Conservation (phyloP, 2,329 filamentous ascomycete species). For the Akanthomyces uredinophilus region DNA sequence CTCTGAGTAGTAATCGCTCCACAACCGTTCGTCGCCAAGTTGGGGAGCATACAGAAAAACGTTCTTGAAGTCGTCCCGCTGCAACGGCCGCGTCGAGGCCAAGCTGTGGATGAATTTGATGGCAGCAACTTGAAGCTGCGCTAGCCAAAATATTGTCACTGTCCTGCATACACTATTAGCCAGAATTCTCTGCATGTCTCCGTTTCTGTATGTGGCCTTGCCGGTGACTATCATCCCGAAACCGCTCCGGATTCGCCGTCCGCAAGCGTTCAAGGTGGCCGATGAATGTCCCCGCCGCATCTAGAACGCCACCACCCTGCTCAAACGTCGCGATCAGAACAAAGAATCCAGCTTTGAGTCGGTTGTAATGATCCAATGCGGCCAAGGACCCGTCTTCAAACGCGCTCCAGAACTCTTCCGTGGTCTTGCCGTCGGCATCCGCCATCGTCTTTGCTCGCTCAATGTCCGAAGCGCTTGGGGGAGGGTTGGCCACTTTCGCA, state of each 20-base stretch:
- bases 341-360: slow-evolving; percentile 29
- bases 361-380: slow-evolving; percentile 30
- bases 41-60: slow-evolving; percentile 23
- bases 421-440: slow-evolving; percentile 12
- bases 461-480: not conserved
- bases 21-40: slow-evolving; percentile 28
- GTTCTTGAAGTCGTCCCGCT: slow-evolving; percentile 19
- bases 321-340: slow-evolving; percentile 26
- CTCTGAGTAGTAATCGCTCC: slow-evolving; percentile 29
- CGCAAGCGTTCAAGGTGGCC: slow-evolving; percentile 23
- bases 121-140: slow-evolving; percentile 29
- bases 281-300: slow-evolving; percentile 28
- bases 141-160: slow-evolving; percentile 32
- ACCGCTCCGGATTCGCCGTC: slow-evolving; percentile 24
- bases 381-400: slow-evolving; percentile 25
- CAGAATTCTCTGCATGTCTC: not conserved
- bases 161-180: slow-evolving; percentile 18
- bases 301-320: slow-evolving; percentile 21
- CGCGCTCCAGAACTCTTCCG: slow-evolving; percentile 23
- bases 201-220: slow-evolving; percentile 10
- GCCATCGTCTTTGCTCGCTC: slow-evolving; percentile 8
- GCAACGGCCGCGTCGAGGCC: slow-evolving; percentile 12
- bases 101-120: slow-evolving; percentile 21
- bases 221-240: slow-evolving; percentile 31
- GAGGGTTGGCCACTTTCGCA: too few relatives aligned